Conservation (phyloP, 23 red algal species). For the Gracilariopsis chorda region DNA sequence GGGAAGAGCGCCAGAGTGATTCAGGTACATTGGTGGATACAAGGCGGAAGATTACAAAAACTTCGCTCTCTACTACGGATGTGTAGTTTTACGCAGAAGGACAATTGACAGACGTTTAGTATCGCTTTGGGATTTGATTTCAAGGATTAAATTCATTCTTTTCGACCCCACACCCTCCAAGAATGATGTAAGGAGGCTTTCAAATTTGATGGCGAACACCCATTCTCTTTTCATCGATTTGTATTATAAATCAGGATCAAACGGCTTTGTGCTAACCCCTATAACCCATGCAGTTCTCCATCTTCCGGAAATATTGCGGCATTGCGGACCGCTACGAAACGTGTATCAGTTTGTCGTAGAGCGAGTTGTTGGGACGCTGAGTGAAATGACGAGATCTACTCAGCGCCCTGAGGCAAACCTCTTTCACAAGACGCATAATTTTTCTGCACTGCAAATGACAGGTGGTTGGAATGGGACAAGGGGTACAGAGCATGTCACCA, state of each 20-base stretch:
- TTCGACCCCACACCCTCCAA: not conserved
- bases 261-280: not conserved
- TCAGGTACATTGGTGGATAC: not conserved
- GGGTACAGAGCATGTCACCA: too few relatives aligned
- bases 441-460: constrained; percentile 16
- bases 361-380: not conserved
- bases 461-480: too few relatives aligned
- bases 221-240: not conserved
- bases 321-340: not conserved
- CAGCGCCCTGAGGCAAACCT: not conserved
- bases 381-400: not conserved
- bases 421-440: not conserved
- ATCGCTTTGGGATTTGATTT: not conserved
- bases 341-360: not conserved
- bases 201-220: not conserved
- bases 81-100: not conserved
- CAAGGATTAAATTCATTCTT: not conserved
- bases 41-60: not conserved
- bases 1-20: not conserved
- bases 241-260: not conserved
- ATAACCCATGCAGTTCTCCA: constrained; percentile 6
- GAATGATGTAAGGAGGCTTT: not conserved
- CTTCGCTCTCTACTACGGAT: not conserved
- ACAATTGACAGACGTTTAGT: not conserved
- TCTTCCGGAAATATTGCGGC: not conserved